Percentiles rank a stretch among this genome's conserved stretches.
Conservation (phyloP, 108 stramenopile genomes). For the Skeletonema potamos region DNA sequence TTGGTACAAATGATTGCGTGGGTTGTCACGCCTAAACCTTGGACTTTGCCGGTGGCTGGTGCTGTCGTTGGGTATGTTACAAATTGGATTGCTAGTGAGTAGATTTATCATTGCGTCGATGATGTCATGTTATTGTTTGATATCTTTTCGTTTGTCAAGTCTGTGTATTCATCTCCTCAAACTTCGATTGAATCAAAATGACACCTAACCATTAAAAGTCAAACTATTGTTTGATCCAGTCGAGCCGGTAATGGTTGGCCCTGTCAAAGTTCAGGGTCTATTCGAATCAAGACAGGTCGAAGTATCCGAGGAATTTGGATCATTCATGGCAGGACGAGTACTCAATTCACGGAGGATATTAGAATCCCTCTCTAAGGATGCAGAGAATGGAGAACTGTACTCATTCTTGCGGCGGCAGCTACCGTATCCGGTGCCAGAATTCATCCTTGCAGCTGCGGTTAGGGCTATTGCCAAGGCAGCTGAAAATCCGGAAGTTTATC, state of each 20-base stretch:
- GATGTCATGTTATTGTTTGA: neutral
- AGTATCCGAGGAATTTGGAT: slow-evolving; percentile 70
- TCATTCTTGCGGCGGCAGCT: slow-evolving; percentile 65
- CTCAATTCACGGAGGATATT: slow-evolving; percentile 56
- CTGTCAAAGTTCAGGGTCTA: slow-evolving; percentile 85
- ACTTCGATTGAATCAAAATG: neutral
- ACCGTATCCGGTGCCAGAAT: slow-evolving; percentile 68
- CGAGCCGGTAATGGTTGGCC: slow-evolving; percentile 70
- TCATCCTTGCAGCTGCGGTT: slow-evolving; percentile 60
- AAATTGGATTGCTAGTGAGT: slow-evolving; percentile 79
- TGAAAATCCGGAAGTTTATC: slow-evolving; percentile 48
- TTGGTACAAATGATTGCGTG: slow-evolving; percentile 85
- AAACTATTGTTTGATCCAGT: slow-evolving; percentile 92
- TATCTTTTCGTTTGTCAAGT: neutral
- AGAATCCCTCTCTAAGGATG: slow-evolving; percentile 58
- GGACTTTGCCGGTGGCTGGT: slow-evolving; percentile 68
- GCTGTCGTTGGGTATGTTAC: slow-evolving; percentile 91
- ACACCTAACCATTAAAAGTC: slow-evolving; percentile 22
- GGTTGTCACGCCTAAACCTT: slow-evolving; percentile 76
- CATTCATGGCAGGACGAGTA: slow-evolving; percentile 65
- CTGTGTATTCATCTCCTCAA: neutral
- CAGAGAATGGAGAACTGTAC: slow-evolving; percentile 62
- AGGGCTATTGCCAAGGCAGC: slow-evolving; percentile 63
- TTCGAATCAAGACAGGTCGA: slow-evolving; percentile 92
- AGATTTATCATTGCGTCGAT: neutral